Evolutionary conservation across 768 basidiomycete genomes (phyloP), one percentile per base, ranked within the genome.

Genomic region (Boletus pseudo-olivaceus): DNA sequence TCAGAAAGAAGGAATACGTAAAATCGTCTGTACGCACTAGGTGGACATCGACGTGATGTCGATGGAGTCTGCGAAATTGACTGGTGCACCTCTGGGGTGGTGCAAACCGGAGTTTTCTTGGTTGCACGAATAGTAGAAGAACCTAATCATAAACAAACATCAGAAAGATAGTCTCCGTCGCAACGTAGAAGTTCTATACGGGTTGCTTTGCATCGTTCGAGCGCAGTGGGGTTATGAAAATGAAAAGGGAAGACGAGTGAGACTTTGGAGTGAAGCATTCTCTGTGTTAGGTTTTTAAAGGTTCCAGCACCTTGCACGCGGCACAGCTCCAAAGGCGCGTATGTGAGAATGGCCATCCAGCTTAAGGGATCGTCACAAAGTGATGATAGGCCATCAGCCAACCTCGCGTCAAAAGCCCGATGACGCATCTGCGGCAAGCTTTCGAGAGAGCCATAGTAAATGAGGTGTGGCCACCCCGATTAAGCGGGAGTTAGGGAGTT

Each of bases 311-410:
- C 26, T 40, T 30, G 37, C 2, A 32, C 2, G 39, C 2, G 17
- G 27, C 57, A 66, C 62, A 67, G 64, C 65, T 35, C 47, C 33
- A 7, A 20, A 12, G 0, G 29, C 14, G 5, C 32, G 20, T 4
- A 33, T 8, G 26, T 19, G 23, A 9, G 3, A 10, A 46, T 11
- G 26, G n/a, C 5, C 6, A 49, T 47, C 37, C 40, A 15, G 14
- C 29, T 46, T 27, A 30, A 15, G 44, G 39, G 52, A 53, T 54
- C 30, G 48, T 45, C 42, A 56, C 30, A 10, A 6, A 5, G 33
- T 20, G 48, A 40, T 12, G n/a, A n/a, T n/a, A n/a, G n/a, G n/a
- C n/a, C n/a, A n/a, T 44, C 15, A 3, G 26, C 32, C 23, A 44
- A 15, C n/a, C 32, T 48, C 37, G 9, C 34, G 38, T 19, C 34